Conservation (phyloP, 2,329 filamentous ascomycete genomes). For the Xylaria sp. region DNA sequence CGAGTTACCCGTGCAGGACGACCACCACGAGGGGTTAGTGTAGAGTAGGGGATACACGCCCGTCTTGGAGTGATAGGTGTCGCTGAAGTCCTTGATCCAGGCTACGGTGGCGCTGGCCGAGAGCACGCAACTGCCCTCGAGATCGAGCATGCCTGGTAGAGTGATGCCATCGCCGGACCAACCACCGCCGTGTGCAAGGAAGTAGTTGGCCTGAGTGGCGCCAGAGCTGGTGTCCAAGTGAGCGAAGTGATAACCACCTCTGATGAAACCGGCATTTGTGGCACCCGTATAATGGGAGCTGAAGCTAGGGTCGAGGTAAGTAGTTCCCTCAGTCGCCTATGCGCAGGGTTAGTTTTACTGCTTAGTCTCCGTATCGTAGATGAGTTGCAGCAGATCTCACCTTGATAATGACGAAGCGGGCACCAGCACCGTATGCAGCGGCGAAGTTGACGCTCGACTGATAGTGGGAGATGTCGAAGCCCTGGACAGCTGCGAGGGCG, state of each 20-base stretch:
- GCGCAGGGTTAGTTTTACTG: slow-evolving; percentile 8
- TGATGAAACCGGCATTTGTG: slow-evolving; percentile 62
- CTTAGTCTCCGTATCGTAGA: neutral
- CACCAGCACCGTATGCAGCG: slow-evolving; percentile 51
- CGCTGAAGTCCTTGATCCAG: slow-evolving; percentile 64
- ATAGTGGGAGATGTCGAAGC: slow-evolving; percentile 57
- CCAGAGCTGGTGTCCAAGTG: slow-evolving; percentile 54
- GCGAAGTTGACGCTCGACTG: slow-evolving; percentile 53
- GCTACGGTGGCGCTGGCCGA: slow-evolving; percentile 57
- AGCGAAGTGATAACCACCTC: slow-evolving; percentile 67
- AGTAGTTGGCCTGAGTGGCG: slow-evolving; percentile 61
- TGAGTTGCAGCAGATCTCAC: slow-evolving; percentile 36
- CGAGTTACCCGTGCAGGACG: slow-evolving; percentile 61
- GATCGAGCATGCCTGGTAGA: slow-evolving; percentile 66
- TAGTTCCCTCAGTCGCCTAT: slow-evolving; percentile 64
- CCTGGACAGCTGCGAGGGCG: slow-evolving; percentile 49
- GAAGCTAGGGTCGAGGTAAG: slow-evolving; percentile 58
- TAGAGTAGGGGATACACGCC: slow-evolving; percentile 64
- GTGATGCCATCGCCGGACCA: slow-evolving; percentile 65
- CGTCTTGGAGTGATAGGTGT: slow-evolving; percentile 59
- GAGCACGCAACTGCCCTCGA: slow-evolving; percentile 62
- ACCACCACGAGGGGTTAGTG: slow-evolving; percentile 64
- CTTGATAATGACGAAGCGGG: slow-evolving; percentile 59
- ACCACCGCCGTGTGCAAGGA: slow-evolving; percentile 62
- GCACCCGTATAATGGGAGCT: slow-evolving; percentile 60